Percentiles rank a stretch among this genome's conserved stretches.
phyloP scores from a whole-genome alignment of 306 rosid species.

The Fragaria ananassa region DNA sequence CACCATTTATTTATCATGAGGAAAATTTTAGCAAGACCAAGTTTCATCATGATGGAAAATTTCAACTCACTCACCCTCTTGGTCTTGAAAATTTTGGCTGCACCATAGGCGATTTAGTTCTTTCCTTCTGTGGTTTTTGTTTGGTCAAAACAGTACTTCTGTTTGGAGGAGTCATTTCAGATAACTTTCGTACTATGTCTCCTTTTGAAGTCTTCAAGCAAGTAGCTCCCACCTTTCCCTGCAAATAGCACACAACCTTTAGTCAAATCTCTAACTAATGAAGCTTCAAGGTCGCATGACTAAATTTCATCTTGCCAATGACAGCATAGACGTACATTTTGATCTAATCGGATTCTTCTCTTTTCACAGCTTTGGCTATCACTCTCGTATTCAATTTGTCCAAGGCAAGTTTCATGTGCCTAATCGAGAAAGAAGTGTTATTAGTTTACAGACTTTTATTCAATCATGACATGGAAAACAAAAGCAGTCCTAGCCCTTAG shows the following conservation, averaged over 20 bases:
- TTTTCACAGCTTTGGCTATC: constrained; percentile 30
- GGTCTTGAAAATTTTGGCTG: constrained; percentile 28
- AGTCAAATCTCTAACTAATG: not conserved
- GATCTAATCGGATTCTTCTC: constrained; percentile 26
- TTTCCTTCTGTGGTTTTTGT: constrained; percentile 27
- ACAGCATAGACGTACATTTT: constrained; percentile 36
- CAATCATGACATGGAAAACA: not conserved
- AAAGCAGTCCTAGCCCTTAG: not conserved
- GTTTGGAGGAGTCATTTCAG: constrained; percentile 24
- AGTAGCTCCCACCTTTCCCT: constrained; percentile 35
- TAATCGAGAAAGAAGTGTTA: constrained; percentile 13
- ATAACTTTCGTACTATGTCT: constrained; percentile 32
- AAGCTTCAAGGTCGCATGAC: not conserved
- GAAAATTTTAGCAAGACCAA: not conserved
- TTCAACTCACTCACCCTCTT: constrained; percentile 46
- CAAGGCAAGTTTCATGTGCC: constrained; percentile 35
- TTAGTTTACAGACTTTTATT: constrained; percentile 19
- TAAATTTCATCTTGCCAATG: not conserved
- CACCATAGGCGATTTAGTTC: constrained; percentile 30
- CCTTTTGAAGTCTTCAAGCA: constrained; percentile 18
- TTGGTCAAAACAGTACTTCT: constrained; percentile 22
- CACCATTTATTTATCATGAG: not conserved
- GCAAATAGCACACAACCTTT: constrained; percentile 19
- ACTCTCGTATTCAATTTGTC: constrained; percentile 21
- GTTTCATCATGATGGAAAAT: constrained; percentile 11